Evolutionary conservation across 306 rosid species (phyloP), one percentile per base, ranked within the genome.

Genomic region (Castanospermum australe): DNA sequence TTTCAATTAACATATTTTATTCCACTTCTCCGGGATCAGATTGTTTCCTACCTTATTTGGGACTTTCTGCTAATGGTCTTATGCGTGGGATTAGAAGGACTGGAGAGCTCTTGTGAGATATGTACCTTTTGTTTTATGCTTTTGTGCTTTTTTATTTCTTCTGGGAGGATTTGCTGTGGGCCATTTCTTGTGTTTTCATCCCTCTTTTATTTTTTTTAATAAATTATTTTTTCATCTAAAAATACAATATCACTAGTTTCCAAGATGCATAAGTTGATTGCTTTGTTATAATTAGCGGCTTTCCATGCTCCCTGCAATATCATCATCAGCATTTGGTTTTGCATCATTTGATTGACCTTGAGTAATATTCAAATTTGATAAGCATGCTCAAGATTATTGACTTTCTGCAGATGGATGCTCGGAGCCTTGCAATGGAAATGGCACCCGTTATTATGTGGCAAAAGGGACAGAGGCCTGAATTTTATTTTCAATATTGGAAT

Each of bases 391-490:
- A 48, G 18, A 67, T 82, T 73, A n/a, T 74, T 88, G 20, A 69
- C 76, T 68, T 38, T 59, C 24, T 69, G 68, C 90, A 95, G 99
- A 93, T 95, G 99, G 95, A 91, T 79, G 71, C 89, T 57, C 91
- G 83, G 57, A 83, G 87, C 83, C 97, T 95, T 68, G 96, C 99
- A 45, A 86, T 88, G 96, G 99, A 95, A 86, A 89, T 95, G 91
- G 88, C 97, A 73, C 98, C 97, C 30, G 82, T 93, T 77, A 86
- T 95, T 57, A 90, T 93, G 88, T 96, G 99, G 99, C 89, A 86
- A 77, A 79, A 70, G 48, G 99, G 81, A 17, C 70, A 22, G 21
- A 84, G 79, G 70, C 99, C 96, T 33, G 99, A 93, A 30, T 74
- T 69, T 67, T 93, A 82, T 64, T 79, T 77, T 63, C 89, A 91